Base-by-base conservation (phyloP, 169 alveolate species). In the Hammondia hammondi region DNA sequence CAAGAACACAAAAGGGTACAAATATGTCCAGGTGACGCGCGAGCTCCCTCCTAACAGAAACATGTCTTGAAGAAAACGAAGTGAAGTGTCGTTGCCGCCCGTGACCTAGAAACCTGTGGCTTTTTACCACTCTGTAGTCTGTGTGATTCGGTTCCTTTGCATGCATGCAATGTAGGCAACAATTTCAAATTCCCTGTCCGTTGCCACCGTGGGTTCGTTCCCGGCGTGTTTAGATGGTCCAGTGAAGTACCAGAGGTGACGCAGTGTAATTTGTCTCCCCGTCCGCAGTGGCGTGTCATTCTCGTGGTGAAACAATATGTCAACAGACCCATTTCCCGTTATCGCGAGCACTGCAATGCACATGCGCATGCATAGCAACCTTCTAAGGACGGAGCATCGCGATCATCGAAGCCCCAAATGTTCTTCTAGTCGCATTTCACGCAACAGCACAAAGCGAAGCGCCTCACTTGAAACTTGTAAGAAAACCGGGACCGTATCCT, bases 1-100 rank as follows among this genome's bases (percentile, higher is more conserved):
- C 81, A 91, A 91, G 46, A 32, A 21, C 17, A 81, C 37, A 27
- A 35, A 35, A 29, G 71, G 70, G 32, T 91, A 77, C 37, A 71
- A 91, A 45, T 91, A 73, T 32, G 94, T 91, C 27, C 94, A 91
- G 73, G 91, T 91, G 82, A 73, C 81, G 10, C 91, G 94, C 32
- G 88, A 61, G 77, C 61, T 71, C 24, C 85, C 85, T 19, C 32
- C 56, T n/a, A 27, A 35, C 35, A 43, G 85, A 17, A 21, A 67
- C 77, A 67, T 27, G 77, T 67, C 77, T 27, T 67, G 77, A 67
- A 57, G 77, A 9, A 67, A 67, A 17, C 27, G 77, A 1, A 27
- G 32, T 32, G 77, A 67, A 67, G 3, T 17, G 32, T 21, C 24
- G 24, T 67, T 52, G 61, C 61, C n/a, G 77, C 77, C n/a, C 10